Evolutionary conservation across 2,329 filamentous ascomycete species (phyloP).

Genomic region (Cryphonectria naterciae): DNA sequence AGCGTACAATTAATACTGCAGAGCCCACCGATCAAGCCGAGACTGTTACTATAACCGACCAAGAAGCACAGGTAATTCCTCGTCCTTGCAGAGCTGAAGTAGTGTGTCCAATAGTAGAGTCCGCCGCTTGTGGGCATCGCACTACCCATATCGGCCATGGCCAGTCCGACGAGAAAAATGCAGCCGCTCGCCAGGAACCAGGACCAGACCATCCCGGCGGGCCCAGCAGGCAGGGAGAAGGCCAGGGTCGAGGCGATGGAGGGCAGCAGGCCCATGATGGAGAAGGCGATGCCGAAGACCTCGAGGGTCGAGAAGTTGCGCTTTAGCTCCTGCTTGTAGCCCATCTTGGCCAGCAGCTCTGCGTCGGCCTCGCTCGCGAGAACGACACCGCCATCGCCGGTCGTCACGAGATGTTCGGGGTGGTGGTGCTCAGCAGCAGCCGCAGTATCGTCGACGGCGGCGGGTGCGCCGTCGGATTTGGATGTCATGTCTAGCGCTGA

Average conservation of each 20-base stretch:
- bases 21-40: slow-evolving; percentile 63
- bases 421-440: slow-evolving; percentile 18
- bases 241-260: slow-evolving; percentile 63
- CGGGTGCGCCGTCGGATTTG: slow-evolving; percentile 13
- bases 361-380: slow-evolving; percentile 32
- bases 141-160: slow-evolving; percentile 58
- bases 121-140: slow-evolving; percentile 64
- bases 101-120: slow-evolving; percentile 48
- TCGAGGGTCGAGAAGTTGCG: slow-evolving; percentile 66
- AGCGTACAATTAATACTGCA: slow-evolving; percentile 60
- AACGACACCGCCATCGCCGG: slow-evolving; percentile 30
- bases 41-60: slow-evolving; percentile 64
- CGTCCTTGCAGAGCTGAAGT: slow-evolving; percentile 57
- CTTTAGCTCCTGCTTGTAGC: slow-evolving; percentile 60
- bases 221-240: slow-evolving; percentile 63
- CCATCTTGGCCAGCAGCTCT: slow-evolving; percentile 30
- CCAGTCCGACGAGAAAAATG: slow-evolving; percentile 62
- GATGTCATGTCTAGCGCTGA: slow-evolving; percentile 18
- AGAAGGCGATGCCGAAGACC: slow-evolving; percentile 63
- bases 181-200: slow-evolving; percentile 63
- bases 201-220: slow-evolving; percentile 65
- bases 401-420: slow-evolving; percentile 24
- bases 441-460: background rate
- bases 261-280: slow-evolving; percentile 64
- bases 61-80: slow-evolving; percentile 63